These are phyloP conservation scores for Metschnikowia picachoensis DNA, from an alignment of 805 yeast genomes.

Conservation along the genomic window DNA sequence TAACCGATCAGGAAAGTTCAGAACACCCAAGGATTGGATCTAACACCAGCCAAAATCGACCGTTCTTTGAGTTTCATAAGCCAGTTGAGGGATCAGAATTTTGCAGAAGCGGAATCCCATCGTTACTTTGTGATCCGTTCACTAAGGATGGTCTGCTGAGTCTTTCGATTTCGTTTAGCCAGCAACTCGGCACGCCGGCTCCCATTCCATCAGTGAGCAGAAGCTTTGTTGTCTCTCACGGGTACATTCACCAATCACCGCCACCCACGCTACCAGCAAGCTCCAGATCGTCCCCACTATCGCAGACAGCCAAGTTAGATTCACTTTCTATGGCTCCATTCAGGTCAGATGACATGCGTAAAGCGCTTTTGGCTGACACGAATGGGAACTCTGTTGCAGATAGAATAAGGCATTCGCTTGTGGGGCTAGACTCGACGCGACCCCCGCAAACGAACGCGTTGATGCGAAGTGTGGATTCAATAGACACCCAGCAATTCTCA, in stretches of 20 bases:
- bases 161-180: not conserved
- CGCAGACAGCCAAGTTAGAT: not conserved
- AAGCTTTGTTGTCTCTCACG: no score
- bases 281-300: not conserved
- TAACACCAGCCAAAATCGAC: not conserved
- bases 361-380: not conserved
- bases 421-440: slow-evolving; percentile 26
- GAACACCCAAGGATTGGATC: not conserved
- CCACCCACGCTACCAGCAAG: not conserved
- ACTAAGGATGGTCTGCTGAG: slow-evolving; percentile 1
- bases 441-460: not conserved
- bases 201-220: no score
- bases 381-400: slow-evolving; percentile 21
- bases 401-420: slow-evolving; percentile 32
- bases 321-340: not conserved
- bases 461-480: slow-evolving; percentile 18
- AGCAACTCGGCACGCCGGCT: no score
- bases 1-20: no score
- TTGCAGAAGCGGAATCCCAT: slow-evolving; percentile 41
- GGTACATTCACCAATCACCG: not conserved
- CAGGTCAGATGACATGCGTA: not conserved
- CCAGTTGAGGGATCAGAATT: slow-evolving; percentile 26
- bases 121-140: slow-evolving; percentile 47
- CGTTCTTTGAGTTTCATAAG: slow-evolving; percentile 27
- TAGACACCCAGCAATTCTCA: slow-evolving; percentile 30